A percentile compares a stretch with the other conserved stretches of the same genome.
These are phyloP conservation scores for Avena sativa DNA, from an alignment of 176 grass and related monocot genomes.

Conservation along the genomic window DNA sequence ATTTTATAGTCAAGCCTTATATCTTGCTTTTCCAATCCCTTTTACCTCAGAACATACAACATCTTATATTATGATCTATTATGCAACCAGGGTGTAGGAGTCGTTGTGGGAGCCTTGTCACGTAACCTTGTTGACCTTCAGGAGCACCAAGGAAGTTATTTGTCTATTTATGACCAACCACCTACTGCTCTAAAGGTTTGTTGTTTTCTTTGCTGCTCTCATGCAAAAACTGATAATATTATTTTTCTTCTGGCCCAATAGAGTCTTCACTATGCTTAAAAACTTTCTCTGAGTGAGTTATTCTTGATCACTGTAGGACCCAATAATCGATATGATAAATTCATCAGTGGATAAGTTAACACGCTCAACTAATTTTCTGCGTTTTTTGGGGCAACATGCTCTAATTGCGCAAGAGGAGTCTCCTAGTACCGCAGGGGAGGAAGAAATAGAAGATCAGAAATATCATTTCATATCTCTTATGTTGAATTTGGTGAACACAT, in stretches of 20 bases:
- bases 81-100: conserved; percentile 75
- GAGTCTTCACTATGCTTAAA: neutral
- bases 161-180: conserved; percentile 95
- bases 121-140: conserved; percentile 89
- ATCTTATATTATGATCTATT: conserved; percentile 44
- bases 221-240: conserved; percentile 13
- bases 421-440: conserved; percentile 75
- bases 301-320: conserved; percentile 65
- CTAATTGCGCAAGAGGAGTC: conserved; percentile 77
- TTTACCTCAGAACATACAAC: neutral
- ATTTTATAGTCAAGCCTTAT: neutral
- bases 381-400: conserved; percentile 91
- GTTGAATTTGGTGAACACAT: conserved; percentile 88
- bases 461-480: conserved; percentile 88
- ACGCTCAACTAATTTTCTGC: conserved; percentile 83
- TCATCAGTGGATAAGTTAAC: conserved; percentile 69
- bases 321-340: conserved; percentile 86
- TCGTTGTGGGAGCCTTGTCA: conserved; percentile 86
- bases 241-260: conserved; percentile 29
- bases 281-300: conserved; percentile 32
- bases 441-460: conserved; percentile 77
- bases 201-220: conserved; percentile 30
- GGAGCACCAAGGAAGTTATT: conserved; percentile 78
- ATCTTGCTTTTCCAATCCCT: neutral
- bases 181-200: conserved; percentile 70